A percentile compares a stretch with the other conserved stretches of the same genome.
Evolutionary conservation across 2,329 filamentous ascomycete species (phyloP).

Genomic region (Pseudocercospora musae): DNA sequence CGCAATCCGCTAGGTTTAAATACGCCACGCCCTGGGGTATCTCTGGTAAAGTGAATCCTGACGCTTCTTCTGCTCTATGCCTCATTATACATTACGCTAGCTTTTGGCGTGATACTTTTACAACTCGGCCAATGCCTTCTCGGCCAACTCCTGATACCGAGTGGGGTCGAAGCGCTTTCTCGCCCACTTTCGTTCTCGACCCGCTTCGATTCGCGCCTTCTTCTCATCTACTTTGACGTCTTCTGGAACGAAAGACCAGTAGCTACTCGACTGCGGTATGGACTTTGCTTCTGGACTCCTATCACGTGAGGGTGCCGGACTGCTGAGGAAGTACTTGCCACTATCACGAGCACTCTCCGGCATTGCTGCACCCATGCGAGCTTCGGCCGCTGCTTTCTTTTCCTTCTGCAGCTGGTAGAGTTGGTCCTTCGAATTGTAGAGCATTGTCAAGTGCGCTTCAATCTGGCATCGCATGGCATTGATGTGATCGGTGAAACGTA

Average conservation of each 20-base stretch:
- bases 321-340: conserved; percentile 6
- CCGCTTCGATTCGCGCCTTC: conserved; percentile 27
- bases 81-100: not conserved
- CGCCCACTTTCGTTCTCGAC: conserved; percentile 29
- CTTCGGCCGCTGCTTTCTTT: conserved; percentile 9
- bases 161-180: conserved; percentile 28
- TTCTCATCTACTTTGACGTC: conserved; percentile 28
- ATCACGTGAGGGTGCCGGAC: conserved; percentile 5
- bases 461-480: conserved; percentile 32
- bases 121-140: conserved; percentile 32
- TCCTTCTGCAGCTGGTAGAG: conserved; percentile 14
- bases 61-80: not conserved
- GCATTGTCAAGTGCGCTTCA: conserved; percentile 36
- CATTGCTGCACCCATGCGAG: conserved; percentile 6
- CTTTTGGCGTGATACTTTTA: conserved; percentile 6
- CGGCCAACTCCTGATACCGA: conserved; percentile 29
- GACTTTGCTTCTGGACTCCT: not conserved
- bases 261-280: conserved; percentile 20
- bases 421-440: conserved; percentile 27
- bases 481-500: conserved; percentile 24
- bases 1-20: not conserved
- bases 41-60: not conserved
- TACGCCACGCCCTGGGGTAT: not conserved
- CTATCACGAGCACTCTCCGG: not conserved
- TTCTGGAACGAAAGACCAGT: conserved; percentile 28